These are phyloP conservation scores for Ampelocalamus luodianensis DNA, from an alignment of 176 grass and related monocot species.

Conservation along the genomic window DNA sequence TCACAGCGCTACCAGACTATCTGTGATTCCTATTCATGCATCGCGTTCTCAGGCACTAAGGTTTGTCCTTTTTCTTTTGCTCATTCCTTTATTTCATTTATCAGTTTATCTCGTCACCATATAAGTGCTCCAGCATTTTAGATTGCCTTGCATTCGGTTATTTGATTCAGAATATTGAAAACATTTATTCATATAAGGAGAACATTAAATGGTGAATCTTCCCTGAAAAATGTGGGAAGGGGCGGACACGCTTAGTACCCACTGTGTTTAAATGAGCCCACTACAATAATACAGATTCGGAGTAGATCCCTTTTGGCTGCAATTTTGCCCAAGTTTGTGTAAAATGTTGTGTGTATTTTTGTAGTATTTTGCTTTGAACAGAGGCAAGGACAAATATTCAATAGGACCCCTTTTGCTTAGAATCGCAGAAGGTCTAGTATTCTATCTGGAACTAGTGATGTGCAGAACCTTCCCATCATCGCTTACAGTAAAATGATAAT, in stretches of 20 bases:
- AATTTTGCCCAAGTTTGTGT: not conserved
- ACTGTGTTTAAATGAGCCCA: not conserved
- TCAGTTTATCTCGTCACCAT: slow-evolving; percentile 14
- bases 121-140: not conserved
- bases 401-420: not conserved
- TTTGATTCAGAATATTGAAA: slow-evolving; percentile 23
- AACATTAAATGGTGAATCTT: slow-evolving; percentile 12
- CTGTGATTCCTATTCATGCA: slow-evolving; percentile 80
- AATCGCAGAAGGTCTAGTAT: not conserved
- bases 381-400: slow-evolving; percentile 4
- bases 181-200: not conserved
- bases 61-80: slow-evolving; percentile 41
- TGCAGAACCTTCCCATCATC: not conserved
- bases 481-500: not conserved
- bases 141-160: slow-evolving; percentile 1
- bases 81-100: not conserved
- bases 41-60: slow-evolving; percentile 88
- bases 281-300: not conserved
- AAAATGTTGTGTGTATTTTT: not conserved
- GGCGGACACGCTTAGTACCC: not conserved
- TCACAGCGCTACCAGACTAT: slow-evolving; percentile 62
- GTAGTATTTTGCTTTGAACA: not conserved
- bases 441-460: not conserved
- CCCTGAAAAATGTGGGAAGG: not conserved
- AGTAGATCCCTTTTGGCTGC: not conserved